phyloP scores from a whole-genome alignment of 371 early-diverging fungal species.

The Rhizopus delemar region DNA sequence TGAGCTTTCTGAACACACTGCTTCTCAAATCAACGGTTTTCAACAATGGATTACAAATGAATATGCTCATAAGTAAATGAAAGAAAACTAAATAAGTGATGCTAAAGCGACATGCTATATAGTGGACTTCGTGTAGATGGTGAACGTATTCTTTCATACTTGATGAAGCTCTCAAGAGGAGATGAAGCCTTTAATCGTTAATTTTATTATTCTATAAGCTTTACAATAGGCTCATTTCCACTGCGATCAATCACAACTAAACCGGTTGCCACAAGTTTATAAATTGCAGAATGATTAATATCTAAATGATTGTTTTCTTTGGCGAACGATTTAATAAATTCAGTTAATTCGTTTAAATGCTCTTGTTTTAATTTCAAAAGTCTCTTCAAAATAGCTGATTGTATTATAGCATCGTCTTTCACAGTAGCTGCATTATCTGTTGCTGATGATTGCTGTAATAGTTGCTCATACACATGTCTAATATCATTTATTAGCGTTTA shows the following conservation, averaged over 20 bases:
- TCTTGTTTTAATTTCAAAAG: no score
- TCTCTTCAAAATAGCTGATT: no score
- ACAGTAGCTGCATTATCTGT: no score
- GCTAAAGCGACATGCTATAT: not conserved
- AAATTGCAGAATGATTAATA: no score
- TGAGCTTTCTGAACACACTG: slow-evolving; percentile 64
- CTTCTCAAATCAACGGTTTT: slow-evolving; percentile 59
- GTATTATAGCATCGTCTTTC: no score
- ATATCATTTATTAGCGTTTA: no score
- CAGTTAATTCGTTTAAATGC: no score
- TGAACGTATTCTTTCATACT: slow-evolving; percentile 56
- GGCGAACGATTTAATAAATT: no score
- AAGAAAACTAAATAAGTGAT: not conserved
- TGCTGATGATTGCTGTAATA: no score
- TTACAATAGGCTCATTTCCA: not conserved
- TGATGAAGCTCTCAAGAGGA: slow-evolving; percentile 61
- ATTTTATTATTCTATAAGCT: not conserved
- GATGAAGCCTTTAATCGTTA: slow-evolving; percentile 52
- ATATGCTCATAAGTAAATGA: slow-evolving; percentile 68
- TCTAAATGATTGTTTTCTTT: no score
- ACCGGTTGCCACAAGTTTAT: no score
- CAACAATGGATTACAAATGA: slow-evolving; percentile 75
- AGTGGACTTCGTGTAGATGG: slow-evolving; percentile 61
- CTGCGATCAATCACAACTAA: not conserved
- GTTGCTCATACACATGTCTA: no score